Base-by-base conservation (phyloP, 1,284 basidiomycete species). In the Quambalaria eucalypti region DNA sequence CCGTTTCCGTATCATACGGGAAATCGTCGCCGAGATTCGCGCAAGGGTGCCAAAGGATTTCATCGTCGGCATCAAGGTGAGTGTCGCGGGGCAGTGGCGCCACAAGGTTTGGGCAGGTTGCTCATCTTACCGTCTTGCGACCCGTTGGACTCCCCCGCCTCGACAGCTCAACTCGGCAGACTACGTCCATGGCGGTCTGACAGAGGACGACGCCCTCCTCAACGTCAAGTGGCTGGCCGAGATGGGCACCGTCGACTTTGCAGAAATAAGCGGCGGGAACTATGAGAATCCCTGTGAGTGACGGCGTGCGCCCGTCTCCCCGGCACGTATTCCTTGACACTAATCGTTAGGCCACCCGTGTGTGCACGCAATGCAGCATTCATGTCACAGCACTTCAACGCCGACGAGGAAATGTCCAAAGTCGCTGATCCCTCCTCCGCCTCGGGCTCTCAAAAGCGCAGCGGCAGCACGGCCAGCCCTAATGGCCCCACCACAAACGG, bases 201-300 rank as follows among this genome's bases (percentile, higher is more conserved):
- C 61, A 19, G 78, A 78, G 31, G 76, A 80, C n/a, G 80, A 81
- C 42, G 85, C 85, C 1, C 76, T 89, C 2, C 75, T 79, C 33
- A 85, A 91, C 62, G 79, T 90, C 19, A 74, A 77, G 29, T 76
- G 80, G 55, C 83, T 92, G 39, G 82, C 85, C 0, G 75, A 77
- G 26, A 87, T 85, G 82, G 79, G 80, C 0, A 76, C 77, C 10
- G 74, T 90, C 1, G 89, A 90, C 74, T 87, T 89, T 72, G 84
- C 92, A 51, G 87, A 91, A 76, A 83, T 92, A 57, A 88, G 85
- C 60, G 90, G 89, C 2, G 89, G 89, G 1, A 85, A 87, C 69
- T 92, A 92, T 66, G 87, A 90, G 71, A 82, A 81, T 26, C 86
- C 87, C 62, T 83, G 87, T 84, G 69, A 48, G 79, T 52, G 14